phyloP scores from a whole-genome alignment of 192 early-diverging fungal genomes.

The Backusella mclennaniae region DNA sequence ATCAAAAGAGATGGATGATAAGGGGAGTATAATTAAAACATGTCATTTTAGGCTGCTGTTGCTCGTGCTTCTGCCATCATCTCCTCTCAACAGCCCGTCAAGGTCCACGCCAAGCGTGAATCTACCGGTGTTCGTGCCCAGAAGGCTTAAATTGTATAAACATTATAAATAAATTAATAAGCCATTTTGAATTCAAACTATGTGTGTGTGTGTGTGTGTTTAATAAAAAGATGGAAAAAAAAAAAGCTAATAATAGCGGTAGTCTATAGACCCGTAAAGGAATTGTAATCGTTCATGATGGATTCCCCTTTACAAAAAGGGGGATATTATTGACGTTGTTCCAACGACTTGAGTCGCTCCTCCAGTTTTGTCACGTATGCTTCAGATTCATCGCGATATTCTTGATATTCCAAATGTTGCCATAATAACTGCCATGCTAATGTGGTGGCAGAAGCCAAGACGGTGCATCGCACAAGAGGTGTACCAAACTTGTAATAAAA shows the following conservation, averaged over 20 bases:
- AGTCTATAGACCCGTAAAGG: background rate
- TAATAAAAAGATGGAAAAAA: background rate
- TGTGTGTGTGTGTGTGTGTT: background rate
- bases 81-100: conserved; percentile 59
- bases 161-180: background rate
- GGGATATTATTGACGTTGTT: background rate
- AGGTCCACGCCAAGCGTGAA: conserved; percentile 57
- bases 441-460: conserved; percentile 28
- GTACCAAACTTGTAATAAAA: conserved; percentile 39
- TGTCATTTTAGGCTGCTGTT: conserved; percentile 58
- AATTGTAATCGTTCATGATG: background rate
- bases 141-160: conserved; percentile 35
- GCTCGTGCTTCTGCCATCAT: conserved; percentile 69
- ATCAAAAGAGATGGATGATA: no score
- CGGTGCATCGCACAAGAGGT: conserved; percentile 32
- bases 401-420: conserved; percentile 34
- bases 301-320: no score
- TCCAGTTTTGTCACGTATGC: conserved; percentile 17
- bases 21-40: no score
- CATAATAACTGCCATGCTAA: conserved; percentile 25
- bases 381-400: conserved; percentile 32
- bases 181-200: background rate
- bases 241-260: background rate
- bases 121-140: conserved; percentile 57
- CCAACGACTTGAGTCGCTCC: conserved; percentile 26